Evolutionary conservation across 768 basidiomycete genomes (phyloP), one percentile per base, ranked within the genome.

Genomic region (Phlebiopsis flavidoalba): DNA sequence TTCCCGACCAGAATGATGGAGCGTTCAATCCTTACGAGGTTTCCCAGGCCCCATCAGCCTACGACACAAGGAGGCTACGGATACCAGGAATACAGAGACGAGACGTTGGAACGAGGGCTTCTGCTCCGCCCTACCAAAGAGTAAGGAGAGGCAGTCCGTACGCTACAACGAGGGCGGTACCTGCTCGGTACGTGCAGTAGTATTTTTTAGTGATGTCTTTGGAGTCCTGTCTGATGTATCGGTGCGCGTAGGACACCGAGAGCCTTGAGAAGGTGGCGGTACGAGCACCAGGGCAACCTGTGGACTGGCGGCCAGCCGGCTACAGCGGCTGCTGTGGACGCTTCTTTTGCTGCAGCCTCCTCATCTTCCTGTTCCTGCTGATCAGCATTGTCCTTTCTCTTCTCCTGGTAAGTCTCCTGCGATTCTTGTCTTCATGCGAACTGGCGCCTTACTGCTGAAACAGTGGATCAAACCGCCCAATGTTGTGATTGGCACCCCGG

Each of bases 381-480:
- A 69, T 88, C 57, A 81, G 84, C 74, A 83, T 92, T 56, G 62
- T 88, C 12, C 77, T 93, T 31, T 73, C 87, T 0, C 77, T 94
- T 49, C 82, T 82, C 14, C 67, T 93, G 75, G 92, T 93, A 67
- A 70, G 84, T 72, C 21, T 15, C 47, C 24, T 26, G 4, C 11
- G 11, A 12, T 37, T 5, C 12, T 36, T 45, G 31, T n/a, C 22
- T 21, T 24, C 3, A 35, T 33, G 8, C 26, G 26, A 6, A 31
- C 35, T 48, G 19, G 47, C 7, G 31, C 33, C 53, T 50, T 19
- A 58, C 60, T 56, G 33, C 52, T 55, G 36, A 7, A 21, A 47
- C 53, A 93, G 91, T 94, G 88, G 87, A 79, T 88, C 53, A 81
- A 84, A 33, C 91, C 91, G 22, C 92, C 91, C 1, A 79, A 84